These are phyloP conservation scores for Nosema muscidifuracis DNA, from an alignment of 371 early-diverging fungal genomes.

Conservation along the genomic window DNA sequence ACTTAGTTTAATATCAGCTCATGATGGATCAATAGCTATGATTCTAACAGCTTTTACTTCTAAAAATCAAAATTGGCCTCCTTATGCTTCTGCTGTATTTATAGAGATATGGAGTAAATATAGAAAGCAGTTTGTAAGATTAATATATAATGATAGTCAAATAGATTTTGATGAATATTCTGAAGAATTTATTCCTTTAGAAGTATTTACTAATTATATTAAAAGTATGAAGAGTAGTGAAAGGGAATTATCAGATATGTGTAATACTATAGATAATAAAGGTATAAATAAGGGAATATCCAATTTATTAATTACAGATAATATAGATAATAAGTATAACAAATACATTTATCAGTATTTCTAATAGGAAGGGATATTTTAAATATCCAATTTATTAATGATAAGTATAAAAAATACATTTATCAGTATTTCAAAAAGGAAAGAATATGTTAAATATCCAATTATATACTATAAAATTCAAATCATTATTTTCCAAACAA, in stretches of 20 bases:
- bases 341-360: no score
- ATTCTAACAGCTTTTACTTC: slow-evolving; percentile 44
- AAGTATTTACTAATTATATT: slow-evolving; percentile 35
- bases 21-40: slow-evolving; percentile 46
- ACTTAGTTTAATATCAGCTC: slow-evolving; percentile 44
- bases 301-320: no score
- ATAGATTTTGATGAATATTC: slow-evolving; percentile 19
- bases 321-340: no score
- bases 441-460: no score
- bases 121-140: slow-evolving; percentile 34
- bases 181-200: slow-evolving; percentile 27
- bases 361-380: no score
- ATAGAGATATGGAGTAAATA: slow-evolving; percentile 51
- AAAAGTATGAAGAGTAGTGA: not conserved
- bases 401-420: no score
- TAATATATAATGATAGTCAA: slow-evolving; percentile 44
- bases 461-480: no score
- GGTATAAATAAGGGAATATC: not conserved
- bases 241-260: not conserved
- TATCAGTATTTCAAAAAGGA: no score
- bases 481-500: no score
- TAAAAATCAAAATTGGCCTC: slow-evolving; percentile 30
- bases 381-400: no score
- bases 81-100: slow-evolving; percentile 56
- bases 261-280: not conserved